These are phyloP conservation scores for Prunus mume DNA, from an alignment of 306 rosid genomes.

Conservation along the genomic window DNA sequence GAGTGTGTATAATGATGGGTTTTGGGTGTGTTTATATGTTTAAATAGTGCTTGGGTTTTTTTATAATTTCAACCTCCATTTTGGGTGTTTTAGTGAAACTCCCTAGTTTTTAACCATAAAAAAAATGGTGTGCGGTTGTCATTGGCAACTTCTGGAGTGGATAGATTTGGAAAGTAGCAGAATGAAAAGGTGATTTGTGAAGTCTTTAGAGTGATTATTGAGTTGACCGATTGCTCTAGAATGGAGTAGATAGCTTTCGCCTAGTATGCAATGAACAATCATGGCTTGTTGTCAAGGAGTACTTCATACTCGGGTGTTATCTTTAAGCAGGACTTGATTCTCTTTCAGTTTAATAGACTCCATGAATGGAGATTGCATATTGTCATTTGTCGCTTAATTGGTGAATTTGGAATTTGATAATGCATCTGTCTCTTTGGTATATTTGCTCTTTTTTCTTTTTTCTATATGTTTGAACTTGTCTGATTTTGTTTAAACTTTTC, in stretches of 20 bases:
- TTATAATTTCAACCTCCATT: no score
- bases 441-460: background rate
- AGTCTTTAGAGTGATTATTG: background rate
- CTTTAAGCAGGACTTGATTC: background rate
- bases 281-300: background rate
- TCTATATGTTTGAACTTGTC: background rate
- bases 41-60: no score
- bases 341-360: background rate
- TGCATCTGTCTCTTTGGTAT: no score
- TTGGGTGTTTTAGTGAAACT: no score
- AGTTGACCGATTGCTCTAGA: background rate
- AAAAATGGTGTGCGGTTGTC: background rate
- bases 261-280: background rate
- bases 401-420: background rate
- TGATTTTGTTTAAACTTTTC: background rate
- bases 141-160: background rate
- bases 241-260: background rate
- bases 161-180: background rate
- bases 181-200: background rate
- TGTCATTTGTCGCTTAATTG: background rate
- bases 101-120: background rate
- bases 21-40: no score
- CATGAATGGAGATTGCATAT: background rate
- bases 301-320: background rate
- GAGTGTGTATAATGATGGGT: no score